Conservation (phyloP, 192 early-diverging fungal species). For the Gorgonomyces haynaldii region DNA sequence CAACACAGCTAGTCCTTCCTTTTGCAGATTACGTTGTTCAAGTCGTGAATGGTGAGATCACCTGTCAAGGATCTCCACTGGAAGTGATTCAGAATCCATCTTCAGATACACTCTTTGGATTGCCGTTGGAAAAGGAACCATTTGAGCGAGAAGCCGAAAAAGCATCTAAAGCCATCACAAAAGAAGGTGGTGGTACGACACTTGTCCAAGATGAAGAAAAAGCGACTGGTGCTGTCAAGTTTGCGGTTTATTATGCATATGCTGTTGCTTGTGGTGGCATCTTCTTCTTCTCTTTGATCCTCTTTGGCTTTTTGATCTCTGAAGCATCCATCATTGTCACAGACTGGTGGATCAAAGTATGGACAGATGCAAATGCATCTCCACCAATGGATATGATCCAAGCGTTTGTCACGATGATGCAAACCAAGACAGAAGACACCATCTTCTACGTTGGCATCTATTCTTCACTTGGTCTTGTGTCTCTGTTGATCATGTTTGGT, state of each 20-base stretch:
- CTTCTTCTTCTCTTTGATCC: slow-evolving; percentile 9
- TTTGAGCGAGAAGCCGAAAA: slow-evolving; percentile 4
- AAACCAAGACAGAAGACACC: not conserved
- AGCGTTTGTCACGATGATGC: not conserved
- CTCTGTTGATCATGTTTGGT: not conserved
- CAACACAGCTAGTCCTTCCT: slow-evolving; percentile 21
- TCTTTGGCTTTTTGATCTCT: slow-evolving; percentile 7
- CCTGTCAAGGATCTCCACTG: slow-evolving; percentile 14
- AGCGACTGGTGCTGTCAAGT: slow-evolving; percentile 20
- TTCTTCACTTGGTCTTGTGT: not conserved
- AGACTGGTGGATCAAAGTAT: slow-evolving; percentile 32
- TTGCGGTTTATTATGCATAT: slow-evolving; percentile 24
- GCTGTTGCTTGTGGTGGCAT: slow-evolving; percentile 23
- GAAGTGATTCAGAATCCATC: slow-evolving; percentile 14
- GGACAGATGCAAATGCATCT: slow-evolving; percentile 14
- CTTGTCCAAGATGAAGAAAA: slow-evolving; percentile 22
- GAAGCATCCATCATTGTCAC: slow-evolving; percentile 8
- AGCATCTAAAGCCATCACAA: not conserved
- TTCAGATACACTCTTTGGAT: slow-evolving; percentile 8
- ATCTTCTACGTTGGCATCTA: slow-evolving; percentile 3
- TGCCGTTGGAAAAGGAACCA: not conserved
- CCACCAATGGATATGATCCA: too few relatives aligned
- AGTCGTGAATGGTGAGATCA: slow-evolving; percentile 22
- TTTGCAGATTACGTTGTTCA: slow-evolving; percentile 28
- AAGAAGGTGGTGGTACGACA: slow-evolving; percentile 17